Conservation (phyloP, 176 grass and related monocot genomes). For the sorghum (Sorghum bicolor) region Sorghum_bicolor_NCBIv3 NC_012872.2:60106001-60106500, state of each 20-base stretch:
- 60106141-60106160: slow-evolving; percentile 26
- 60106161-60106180: slow-evolving; percentile 41
- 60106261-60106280: slow-evolving; percentile 30
- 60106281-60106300: slow-evolving; percentile 42
- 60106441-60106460: slow-evolving; percentile 64
- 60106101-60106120: slow-evolving; percentile 34
- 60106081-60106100: slow-evolving; percentile 51
- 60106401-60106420: slow-evolving; percentile 41
- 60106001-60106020: slow-evolving; percentile 51
- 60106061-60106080: slow-evolving; percentile 28
- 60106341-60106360: slow-evolving; percentile 32
- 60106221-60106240: slow-evolving; percentile 36
- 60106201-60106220: slow-evolving; percentile 42
- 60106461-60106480: slow-evolving; percentile 25
- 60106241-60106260: slow-evolving; percentile 50
- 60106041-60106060: background rate
- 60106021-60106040: slow-evolving; percentile 24
- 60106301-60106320: slow-evolving; percentile 35
- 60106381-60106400: slow-evolving; percentile 18
- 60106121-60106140: background rate
- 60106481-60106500: background rate
- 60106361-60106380: slow-evolving; percentile 17
- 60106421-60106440: slow-evolving; percentile 65
- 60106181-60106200: slow-evolving; percentile 49
- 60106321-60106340: slow-evolving; percentile 26